Percentiles rank a stretch among this genome's conserved stretches.
Evolutionary conservation across 2,329 filamentous ascomycete genomes (phyloP).

Genomic region (Xylaria polymorpha): DNA sequence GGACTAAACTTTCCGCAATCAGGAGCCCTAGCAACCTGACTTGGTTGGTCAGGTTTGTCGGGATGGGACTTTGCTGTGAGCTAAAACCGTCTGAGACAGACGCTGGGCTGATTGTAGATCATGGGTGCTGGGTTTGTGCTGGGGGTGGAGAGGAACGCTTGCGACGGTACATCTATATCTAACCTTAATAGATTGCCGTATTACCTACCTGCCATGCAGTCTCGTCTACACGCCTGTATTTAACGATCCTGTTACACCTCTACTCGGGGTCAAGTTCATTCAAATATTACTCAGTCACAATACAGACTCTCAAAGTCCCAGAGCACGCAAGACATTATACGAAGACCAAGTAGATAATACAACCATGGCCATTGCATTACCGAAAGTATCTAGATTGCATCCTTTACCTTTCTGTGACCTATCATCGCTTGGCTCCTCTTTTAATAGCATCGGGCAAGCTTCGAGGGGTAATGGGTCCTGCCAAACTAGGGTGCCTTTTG

Average conservation of each 20-base stretch:
- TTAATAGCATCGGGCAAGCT: not conserved
- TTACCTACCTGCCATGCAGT: not conserved
- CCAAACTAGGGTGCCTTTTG: slow-evolving; percentile 9
- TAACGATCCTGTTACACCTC: not conserved
- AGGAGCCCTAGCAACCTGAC: slow-evolving; percentile 15
- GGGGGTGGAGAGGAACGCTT: slow-evolving; percentile 17
- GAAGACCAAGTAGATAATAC: not conserved
- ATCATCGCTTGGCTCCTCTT: slow-evolving; percentile 11
- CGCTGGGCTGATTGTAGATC: slow-evolving; percentile 35
- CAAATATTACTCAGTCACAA: not conserved
- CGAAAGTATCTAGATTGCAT: not conserved
- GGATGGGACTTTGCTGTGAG: slow-evolving; percentile 31
- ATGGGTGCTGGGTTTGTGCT: slow-evolving; percentile 12
- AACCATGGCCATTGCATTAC: not conserved
- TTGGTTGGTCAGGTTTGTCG: slow-evolving; percentile 30
- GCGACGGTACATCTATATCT: slow-evolving; percentile 1
- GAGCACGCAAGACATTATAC: not conserved
- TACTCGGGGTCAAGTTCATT: not conserved
- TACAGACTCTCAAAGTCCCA: not conserved
- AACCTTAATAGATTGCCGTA: not conserved
- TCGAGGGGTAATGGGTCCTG: slow-evolving; percentile 18
- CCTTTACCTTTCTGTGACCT: not conserved
- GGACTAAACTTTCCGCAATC: slow-evolving; percentile 33
- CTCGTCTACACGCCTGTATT: not conserved
- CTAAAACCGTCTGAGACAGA: slow-evolving; percentile 38